phyloP scores from a whole-genome alignment of 139 green algal genomes.

The Zygnema circumcarinatum region DNA sequence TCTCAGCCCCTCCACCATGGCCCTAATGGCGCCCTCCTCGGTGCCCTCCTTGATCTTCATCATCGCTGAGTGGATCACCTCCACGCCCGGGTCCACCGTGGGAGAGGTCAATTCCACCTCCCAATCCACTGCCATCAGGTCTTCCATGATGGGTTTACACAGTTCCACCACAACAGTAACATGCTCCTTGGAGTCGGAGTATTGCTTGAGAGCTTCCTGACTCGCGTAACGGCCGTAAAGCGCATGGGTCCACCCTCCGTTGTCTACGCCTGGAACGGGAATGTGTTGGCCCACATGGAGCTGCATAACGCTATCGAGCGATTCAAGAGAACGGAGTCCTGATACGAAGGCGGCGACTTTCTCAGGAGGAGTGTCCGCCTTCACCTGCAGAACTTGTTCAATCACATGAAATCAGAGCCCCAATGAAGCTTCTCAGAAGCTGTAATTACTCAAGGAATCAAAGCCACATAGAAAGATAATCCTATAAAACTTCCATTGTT shows the following conservation, averaged over 20 bases:
- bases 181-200: not conserved
- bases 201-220: constrained; percentile 2
- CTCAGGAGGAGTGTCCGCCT: constrained; percentile 10
- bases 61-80: constrained; percentile 18
- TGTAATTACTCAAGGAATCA: not conserved
- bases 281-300: constrained; percentile 24
- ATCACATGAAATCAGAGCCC: too few species aligned
- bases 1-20: constrained; percentile 18
- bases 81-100: not conserved
- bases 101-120: not conserved
- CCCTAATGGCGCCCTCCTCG: not conserved
- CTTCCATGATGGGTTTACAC: constrained; percentile 15
- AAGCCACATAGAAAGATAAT: not conserved
- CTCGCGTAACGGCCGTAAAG: constrained; percentile 11
- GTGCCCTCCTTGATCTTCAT: constrained; percentile 7
- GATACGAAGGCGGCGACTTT: constrained; percentile 3
- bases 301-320: constrained; percentile 21
- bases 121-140: constrained; percentile 31
- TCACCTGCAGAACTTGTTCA: constrained; percentile 38
- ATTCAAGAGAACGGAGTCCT: not conserved
- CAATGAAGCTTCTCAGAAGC: too few species aligned
- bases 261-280: not conserved
- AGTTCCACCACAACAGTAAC: constrained; percentile 9
- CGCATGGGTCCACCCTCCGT: constrained; percentile 17
- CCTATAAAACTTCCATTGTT: too few species aligned